Percentiles rank a stretch among this genome's conserved stretches.
These are phyloP conservation scores for Suaeda aralocaspica DNA, from an alignment of 148 eudicot genomes.

Conservation along the genomic window DNA sequence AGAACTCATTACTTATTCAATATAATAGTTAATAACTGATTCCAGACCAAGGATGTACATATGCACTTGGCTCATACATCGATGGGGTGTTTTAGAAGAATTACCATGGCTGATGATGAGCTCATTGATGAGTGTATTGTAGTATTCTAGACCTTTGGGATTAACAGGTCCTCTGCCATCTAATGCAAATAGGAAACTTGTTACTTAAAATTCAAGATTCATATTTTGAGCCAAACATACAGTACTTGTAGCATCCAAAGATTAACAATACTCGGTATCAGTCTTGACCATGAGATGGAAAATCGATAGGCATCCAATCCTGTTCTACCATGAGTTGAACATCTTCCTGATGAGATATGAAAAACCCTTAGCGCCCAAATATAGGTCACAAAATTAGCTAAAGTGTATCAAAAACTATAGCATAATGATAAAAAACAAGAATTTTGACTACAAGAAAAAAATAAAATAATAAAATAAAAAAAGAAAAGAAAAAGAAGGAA, in stretches of 20 bases:
- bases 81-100: background rate
- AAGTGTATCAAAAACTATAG: background rate
- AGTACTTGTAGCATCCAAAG: background rate
- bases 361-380: background rate
- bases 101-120: conserved; percentile 48
- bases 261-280: conserved; percentile 43
- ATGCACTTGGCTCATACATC: background rate
- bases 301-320: conserved; percentile 54
- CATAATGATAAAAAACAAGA: background rate
- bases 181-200: conserved; percentile 8
- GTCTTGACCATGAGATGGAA: conserved; percentile 61
- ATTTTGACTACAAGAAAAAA: too few relatives aligned
- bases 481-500: background rate
- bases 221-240: background rate
- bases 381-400: background rate
- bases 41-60: too few relatives aligned
- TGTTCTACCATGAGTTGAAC: conserved; percentile 42
- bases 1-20: too few relatives aligned
- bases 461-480: background rate
- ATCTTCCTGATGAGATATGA: conserved; percentile 36
- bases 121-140: conserved; percentile 45
- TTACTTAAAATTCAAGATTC: background rate
- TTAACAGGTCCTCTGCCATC: conserved; percentile 48
- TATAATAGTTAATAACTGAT: too few relatives aligned
- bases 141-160: conserved; percentile 41